These are phyloP conservation scores for Yamadazyma mexicana DNA, from an alignment of 1,139 yeast species.

Conservation along the genomic window DNA sequence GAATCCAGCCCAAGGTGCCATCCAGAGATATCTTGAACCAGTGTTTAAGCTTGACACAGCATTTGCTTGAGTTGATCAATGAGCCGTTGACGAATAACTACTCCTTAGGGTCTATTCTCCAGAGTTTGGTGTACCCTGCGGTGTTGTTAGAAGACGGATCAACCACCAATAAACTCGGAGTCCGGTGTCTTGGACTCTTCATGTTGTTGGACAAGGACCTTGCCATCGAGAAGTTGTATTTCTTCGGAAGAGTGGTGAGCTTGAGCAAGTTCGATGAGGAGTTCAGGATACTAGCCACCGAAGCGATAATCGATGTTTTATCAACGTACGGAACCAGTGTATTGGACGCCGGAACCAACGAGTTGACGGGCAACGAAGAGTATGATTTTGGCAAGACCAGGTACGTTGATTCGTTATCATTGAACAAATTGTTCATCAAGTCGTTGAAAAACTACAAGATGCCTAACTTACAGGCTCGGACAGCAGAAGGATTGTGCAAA, in stretches of 20 bases:
- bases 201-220: slow-evolving; percentile 67
- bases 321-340: slow-evolving; percentile 74
- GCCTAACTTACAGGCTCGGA: slow-evolving; percentile 71
- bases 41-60: slow-evolving; percentile 69
- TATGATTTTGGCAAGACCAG: slow-evolving; percentile 33
- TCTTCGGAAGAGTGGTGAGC: slow-evolving; percentile 62
- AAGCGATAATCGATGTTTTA: slow-evolving; percentile 74
- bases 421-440: slow-evolving; percentile 67
- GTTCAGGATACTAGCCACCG: slow-evolving; percentile 61
- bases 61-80: slow-evolving; percentile 67
- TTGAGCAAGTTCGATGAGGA: slow-evolving; percentile 53
- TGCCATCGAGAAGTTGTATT: slow-evolving; percentile 59
- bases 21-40: slow-evolving; percentile 56
- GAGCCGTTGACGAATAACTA: slow-evolving; percentile 66
- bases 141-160: slow-evolving; percentile 60
- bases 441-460: slow-evolving; percentile 58
- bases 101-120: slow-evolving; percentile 69
- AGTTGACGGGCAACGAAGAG: slow-evolving; percentile 15
- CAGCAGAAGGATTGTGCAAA: slow-evolving; percentile 88
- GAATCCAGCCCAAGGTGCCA: slow-evolving; percentile 38
- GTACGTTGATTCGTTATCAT: slow-evolving; percentile 55
- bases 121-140: slow-evolving; percentile 82
- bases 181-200: slow-evolving; percentile 76
- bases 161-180: slow-evolving; percentile 63
- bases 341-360: slow-evolving; percentile 39